Evolutionary conservation across 495 filamentous ascomycete genomes (phyloP).

Genomic region (Rostrohypoxylon terebratum): DNA sequence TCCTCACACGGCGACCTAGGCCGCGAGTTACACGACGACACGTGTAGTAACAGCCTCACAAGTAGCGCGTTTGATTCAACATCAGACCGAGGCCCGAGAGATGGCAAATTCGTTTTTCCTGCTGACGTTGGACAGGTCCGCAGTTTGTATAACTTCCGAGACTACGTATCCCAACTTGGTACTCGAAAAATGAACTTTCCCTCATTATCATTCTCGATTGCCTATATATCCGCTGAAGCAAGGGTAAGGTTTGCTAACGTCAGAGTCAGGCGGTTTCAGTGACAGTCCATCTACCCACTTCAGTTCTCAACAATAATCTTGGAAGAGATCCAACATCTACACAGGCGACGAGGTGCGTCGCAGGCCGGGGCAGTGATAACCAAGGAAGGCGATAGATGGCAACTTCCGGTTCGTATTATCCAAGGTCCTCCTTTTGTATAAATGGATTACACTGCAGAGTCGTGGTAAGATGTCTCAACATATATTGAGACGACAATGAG

Average conservation of each 20-base stretch:
- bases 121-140: slow-evolving; percentile 2
- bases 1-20: slow-evolving; percentile 9
- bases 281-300: neutral
- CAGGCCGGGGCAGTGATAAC: neutral
- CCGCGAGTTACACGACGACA: slow-evolving; percentile 32
- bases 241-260: neutral
- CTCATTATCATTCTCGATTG: neutral
- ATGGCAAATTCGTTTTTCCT: slow-evolving; percentile 9
- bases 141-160: slow-evolving; percentile 7
- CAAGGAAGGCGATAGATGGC: neutral
- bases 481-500: neutral
- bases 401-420: neutral
- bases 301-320: neutral
- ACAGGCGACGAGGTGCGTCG: neutral
- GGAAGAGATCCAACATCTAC: neutral
- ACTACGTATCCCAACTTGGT: neutral
- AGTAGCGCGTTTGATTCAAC: slow-evolving; percentile 4
- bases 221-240: neutral
- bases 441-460: neutral
- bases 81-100: slow-evolving; percentile 4
- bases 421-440: neutral
- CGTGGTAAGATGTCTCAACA: neutral
- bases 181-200: neutral
- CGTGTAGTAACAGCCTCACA: slow-evolving; percentile 25
- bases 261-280: neutral